Evolutionary conservation across 768 basidiomycete species (phyloP), one percentile per base, ranked within the genome.

Genomic region (Cantharellus cinnabarinus): DNA sequence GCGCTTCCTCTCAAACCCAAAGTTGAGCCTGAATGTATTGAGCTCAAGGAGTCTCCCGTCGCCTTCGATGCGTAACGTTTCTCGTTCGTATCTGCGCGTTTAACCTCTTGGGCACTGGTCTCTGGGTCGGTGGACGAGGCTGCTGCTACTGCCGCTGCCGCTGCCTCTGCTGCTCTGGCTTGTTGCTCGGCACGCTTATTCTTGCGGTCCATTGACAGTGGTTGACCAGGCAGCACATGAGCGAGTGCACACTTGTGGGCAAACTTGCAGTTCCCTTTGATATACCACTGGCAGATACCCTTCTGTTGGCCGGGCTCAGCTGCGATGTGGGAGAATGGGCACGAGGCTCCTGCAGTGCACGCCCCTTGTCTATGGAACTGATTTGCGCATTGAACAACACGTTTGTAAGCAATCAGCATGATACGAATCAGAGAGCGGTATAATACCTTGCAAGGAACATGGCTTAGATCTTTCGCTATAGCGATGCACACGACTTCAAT

Each of bases 311-410:
- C 84, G 38, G 88, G 82, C 64, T 89, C 86, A 60, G 77, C 71
- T 3, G 75, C 65, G 60, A 69, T 67, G 70, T 98, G 94, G 38
- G 90, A 91, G 77, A 98, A 98, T n/a, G 89, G 89, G 69, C 94
- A 98, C 2, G 86, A 84, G 2, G 87, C 74, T 41, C 93, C 93
- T 5, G 93, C 93, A 3, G 91, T 94, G 71, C 93, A 98, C 7
- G 82, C 83, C 41, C 91, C 89, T 63, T 88, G 85, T 67, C 85
- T 88, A 80, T 82, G 95, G 78, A 97, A 97, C 73, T 94, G 88
- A 75, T 94, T 29, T 29, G 20, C 20, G 20, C 20, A 29, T 29
- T 29, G 20, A 29, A 98, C 1, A 93, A 93, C 10, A 98, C 94
- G 75, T 95, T 91, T 2, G 87, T 88, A 59, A 97, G 52, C 29